Evolutionary conservation across 192 early-diverging fungal species (phyloP), one percentile per base, ranked within the genome.

Genomic region (Geranomyces variabilis): DNA sequence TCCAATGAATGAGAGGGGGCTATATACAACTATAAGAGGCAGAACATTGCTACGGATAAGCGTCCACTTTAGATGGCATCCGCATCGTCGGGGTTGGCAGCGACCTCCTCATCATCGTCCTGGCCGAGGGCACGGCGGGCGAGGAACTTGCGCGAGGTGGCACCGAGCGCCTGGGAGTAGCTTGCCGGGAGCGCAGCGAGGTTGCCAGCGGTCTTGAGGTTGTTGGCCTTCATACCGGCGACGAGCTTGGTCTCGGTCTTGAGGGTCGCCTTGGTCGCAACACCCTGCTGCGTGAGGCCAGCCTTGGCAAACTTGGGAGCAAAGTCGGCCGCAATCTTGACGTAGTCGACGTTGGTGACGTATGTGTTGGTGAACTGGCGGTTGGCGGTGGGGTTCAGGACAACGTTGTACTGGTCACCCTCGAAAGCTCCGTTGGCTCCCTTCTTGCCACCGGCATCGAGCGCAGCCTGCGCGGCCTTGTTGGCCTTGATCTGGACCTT

Each of bases 301-400:
- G 73, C 73, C n/a, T 29, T 47, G n/a, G 24, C 28, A 58, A 74
- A 74, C 73, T 74, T 66, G 63, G 73, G 73, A 17, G 30, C 19
- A 46, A 74, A 74, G 24, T 17, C 10, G 66, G 26, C 65, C 21
- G 30, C 34, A 45, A 74, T 55, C 14, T 22, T 55, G 48, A 34
- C 33, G 73, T 74, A 74, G 73, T 67, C 73, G 65, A 74, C 73
- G 73, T 74, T 74, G 66, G 73, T 74, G 29, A 74, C 73, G 66
- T 74, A 74, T 49, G 73, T 74, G 73, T 74, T 74, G 48, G 73
- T 74, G 64, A 74, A 74, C 58, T 74, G 73, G 57, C 73, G 73
- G 47, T 74, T 74, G 73, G 63, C 63, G 53, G 56, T 69, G 66
- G 60, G 61, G 66, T 74, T 74, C 67, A 67, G 63, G 56, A 74